Base-by-base conservation (phyloP, 2,329 filamentous ascomycete species). In the Penicillium glabrum region DNA sequence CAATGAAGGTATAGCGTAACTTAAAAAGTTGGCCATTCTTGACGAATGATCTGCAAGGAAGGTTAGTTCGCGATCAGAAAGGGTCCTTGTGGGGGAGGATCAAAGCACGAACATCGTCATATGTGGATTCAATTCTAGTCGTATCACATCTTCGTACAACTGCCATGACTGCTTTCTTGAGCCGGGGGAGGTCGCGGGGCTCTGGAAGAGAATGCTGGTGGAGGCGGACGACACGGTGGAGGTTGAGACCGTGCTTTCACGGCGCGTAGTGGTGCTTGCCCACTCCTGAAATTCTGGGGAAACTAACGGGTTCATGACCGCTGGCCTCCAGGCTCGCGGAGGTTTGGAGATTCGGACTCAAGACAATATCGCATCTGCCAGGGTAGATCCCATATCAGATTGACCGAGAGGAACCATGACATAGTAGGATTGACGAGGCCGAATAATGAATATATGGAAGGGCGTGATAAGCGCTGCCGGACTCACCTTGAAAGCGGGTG, bases 21-120 rank as follows among this genome's bases (percentile, higher is more conserved):
- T 74, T 75, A 65, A 78, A 78, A 5, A 75, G 54, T 50, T 73
- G 71, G 21, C 66, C 69, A 43, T 69, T 72, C 46, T 74, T 73
- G 21, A 73, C 64, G 51, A 78, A 77, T 1, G 75, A 75, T 49
- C 74, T 76, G 51, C 14, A 48, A 2, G 26, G 46, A 13, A 11
- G 21, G 14, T 53, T 46, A 53, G 33, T 21, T 24, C n/a, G 16
- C 9, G n/a, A 24, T 46, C 29, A 19, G 10, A 19, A 35, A 44
- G n/a, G 21, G 26, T 19, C 11, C 14, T 39, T 39, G 29, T 41
- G 21, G 27, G 46, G 31, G 26, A 46, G 27, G 35, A 19, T 19
- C 19, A 3, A 24, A 24, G 19, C 26, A 63, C 71, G 7, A 61
- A 74, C 72, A 75, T 67, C 3, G 72, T 73, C 56, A 74, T 70